These are phyloP conservation scores for Neophaeococcomyces mojaviensis DNA, from an alignment of 2,329 filamentous ascomycete species.

Conservation along the genomic window DNA sequence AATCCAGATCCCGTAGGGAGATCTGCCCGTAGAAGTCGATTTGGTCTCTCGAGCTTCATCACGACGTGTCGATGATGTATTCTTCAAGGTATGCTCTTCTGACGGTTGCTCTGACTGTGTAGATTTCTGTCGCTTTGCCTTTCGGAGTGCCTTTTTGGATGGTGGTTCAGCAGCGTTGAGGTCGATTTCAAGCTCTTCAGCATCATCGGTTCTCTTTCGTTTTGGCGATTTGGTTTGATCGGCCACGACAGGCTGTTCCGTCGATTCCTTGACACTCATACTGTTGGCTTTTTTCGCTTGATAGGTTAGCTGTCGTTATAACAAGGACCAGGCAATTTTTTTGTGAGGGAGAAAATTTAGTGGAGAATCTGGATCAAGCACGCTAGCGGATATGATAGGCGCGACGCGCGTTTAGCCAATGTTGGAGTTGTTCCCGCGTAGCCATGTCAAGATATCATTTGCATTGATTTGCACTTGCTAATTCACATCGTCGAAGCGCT, in stretches of 20 bases:
- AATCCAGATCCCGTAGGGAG: conserved; percentile 85
- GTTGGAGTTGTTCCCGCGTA: too few relatives aligned
- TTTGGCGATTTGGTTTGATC: conserved; percentile 4
- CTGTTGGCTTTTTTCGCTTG: not conserved
- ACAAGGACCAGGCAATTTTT: conserved; percentile 5
- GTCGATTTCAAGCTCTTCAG: conserved; percentile 74
- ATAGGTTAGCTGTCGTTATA: not conserved
- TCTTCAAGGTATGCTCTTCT: conserved; percentile 6
- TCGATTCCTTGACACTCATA: conserved; percentile 15
- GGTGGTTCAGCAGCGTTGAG: conserved; percentile 82
- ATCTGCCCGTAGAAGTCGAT: conserved; percentile 39
- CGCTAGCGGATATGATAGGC: not conserved
- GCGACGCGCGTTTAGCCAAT: not conserved
- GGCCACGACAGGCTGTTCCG: not conserved
- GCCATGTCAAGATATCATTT: too few relatives aligned
- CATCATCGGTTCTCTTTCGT: conserved; percentile 18
- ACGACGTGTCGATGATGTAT: conserved; percentile 25
- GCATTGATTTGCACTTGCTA: too few relatives aligned
- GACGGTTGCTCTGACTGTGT: conserved; percentile 8
- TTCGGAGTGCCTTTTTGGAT: conserved; percentile 86
- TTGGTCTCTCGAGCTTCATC: conserved; percentile 16
- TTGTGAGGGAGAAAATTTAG: not conserved
- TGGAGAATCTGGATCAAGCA: conserved; percentile 2
- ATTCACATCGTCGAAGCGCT: too few relatives aligned
- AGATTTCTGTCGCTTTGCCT: conserved; percentile 63